Evolutionary conservation across 257 asterid genomes (phyloP).

Genomic region (Rubia yunnanensis): DNA sequence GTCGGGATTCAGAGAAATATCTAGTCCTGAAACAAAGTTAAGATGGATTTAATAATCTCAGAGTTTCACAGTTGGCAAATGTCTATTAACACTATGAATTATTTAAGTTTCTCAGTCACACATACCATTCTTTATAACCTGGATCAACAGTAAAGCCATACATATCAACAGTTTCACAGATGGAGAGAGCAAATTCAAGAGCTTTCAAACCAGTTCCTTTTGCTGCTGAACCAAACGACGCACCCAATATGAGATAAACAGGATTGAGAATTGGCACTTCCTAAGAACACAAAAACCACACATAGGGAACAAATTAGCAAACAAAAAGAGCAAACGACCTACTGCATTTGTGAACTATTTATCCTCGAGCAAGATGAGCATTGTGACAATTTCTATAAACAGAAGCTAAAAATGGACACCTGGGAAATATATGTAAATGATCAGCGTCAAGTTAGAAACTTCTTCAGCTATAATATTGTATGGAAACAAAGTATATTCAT

Average conservation of each 20-base stretch:
- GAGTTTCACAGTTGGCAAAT: slow-evolving; percentile 2
- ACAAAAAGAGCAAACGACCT: not conserved
- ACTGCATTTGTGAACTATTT: slow-evolving; percentile 1
- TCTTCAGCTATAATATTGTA: not conserved
- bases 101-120: not conserved
- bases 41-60: slow-evolving; percentile 3
- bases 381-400: not conserved
- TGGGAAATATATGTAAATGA: not conserved
- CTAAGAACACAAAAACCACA: slow-evolving; percentile 24
- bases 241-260: slow-evolving; percentile 55
- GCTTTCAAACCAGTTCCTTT: slow-evolving; percentile 99
- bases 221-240: slow-evolving; percentile 76
- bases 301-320: slow-evolving; percentile 2
- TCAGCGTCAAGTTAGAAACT: not conserved
- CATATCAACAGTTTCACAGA: slow-evolving; percentile 89
- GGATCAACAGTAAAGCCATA: slow-evolving; percentile 99
- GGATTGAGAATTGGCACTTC: slow-evolving; percentile 55
- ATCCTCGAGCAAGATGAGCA: not conserved
- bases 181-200: slow-evolving; percentile 96
- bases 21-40: slow-evolving; percentile 65
- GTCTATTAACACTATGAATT: not conserved
- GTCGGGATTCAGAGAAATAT: slow-evolving; percentile 85
- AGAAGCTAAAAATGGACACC: not conserved
- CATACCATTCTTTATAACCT: slow-evolving; percentile 82
- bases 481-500: not conserved